Conservation (phyloP, 345 rosid genomes). For the Eutrema yunnanense region DNA sequence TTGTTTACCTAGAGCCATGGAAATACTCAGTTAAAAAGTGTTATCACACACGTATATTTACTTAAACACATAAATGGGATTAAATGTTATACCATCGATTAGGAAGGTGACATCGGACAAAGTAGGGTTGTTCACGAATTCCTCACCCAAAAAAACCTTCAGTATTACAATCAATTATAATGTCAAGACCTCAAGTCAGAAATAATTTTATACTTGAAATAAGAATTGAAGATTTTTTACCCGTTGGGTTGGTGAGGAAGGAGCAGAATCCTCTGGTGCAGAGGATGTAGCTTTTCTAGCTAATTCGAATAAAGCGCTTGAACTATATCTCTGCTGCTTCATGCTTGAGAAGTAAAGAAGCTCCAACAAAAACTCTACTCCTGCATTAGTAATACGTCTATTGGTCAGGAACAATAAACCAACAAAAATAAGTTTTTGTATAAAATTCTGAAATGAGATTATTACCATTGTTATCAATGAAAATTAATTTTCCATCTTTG, state of each 20-base stretch:
- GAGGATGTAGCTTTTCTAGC: constrained; percentile 46
- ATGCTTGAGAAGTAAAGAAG: constrained; percentile 48
- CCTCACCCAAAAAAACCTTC: constrained; percentile 66
- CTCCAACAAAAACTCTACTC: constrained; percentile 48
- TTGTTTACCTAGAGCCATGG: constrained; percentile 42
- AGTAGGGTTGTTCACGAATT: constrained; percentile 58
- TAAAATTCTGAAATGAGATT: neutral
- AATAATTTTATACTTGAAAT: neutral
- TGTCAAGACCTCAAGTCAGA: neutral
- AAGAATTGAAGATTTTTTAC: constrained; percentile 19
- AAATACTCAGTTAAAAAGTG: neutral
- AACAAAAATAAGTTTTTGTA: neutral
- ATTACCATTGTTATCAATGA: constrained; percentile 60
- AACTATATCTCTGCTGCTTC: constrained; percentile 47
- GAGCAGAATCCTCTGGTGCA: constrained; percentile 52
- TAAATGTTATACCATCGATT: constrained; percentile 45
- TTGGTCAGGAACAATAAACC: neutral
- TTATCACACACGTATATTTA: neutral
- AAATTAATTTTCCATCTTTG: constrained; percentile 45
- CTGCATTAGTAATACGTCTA: constrained; percentile 24
- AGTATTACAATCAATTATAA: neutral
- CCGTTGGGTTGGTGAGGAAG: constrained; percentile 58
- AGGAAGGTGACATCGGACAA: constrained; percentile 69
- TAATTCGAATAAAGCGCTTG: constrained; percentile 52
- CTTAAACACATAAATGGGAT: neutral